A percentile compares a stretch with the other conserved stretches of the same genome.
phyloP scores from a whole-genome alignment of 192 early-diverging fungal species.

The Backusella circina region DNA sequence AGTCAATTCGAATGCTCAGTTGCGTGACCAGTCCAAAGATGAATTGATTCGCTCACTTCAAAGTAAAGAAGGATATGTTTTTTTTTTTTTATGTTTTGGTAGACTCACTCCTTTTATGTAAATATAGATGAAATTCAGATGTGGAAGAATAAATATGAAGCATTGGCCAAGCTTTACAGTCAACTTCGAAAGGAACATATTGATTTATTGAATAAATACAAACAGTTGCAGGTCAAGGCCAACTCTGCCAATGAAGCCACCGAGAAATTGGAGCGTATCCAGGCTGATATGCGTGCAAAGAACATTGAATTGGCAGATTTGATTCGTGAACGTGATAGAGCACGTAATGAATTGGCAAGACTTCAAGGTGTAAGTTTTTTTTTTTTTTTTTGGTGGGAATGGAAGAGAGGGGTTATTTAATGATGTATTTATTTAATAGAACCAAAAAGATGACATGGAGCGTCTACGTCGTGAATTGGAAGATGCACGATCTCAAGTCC shows the following conservation, averaged over 20 bases:
- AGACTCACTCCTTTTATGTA: not conserved
- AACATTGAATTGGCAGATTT: conserved; percentile 82
- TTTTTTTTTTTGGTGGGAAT: not conserved
- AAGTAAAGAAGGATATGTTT: too few relatives aligned
- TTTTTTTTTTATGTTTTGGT: too few relatives aligned
- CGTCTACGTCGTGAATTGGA: conserved; percentile 77
- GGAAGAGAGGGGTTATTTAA: too few relatives aligned
- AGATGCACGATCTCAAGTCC: conserved; percentile 70
- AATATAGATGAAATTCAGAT: conserved; percentile 91
- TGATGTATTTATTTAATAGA: conserved; percentile 43
- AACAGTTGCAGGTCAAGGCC: conserved; percentile 75
- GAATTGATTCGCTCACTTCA: conserved; percentile 81
- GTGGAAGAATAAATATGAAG: conserved; percentile 98
- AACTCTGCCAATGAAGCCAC: conserved; percentile 83
- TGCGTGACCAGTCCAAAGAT: conserved; percentile 79
- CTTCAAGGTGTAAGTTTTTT: conserved; percentile 45
- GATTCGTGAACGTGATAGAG: conserved; percentile 87
- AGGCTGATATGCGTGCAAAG: conserved; percentile 65
- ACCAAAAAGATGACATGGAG: conserved; percentile 80
- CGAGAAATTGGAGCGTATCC: conserved; percentile 76
- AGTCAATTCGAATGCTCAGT: conserved; percentile 63
- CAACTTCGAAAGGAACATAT: conserved; percentile 94
- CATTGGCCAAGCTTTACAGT: conserved; percentile 96
- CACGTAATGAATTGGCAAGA: conserved; percentile 76
- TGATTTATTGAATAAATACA: conserved; percentile 89